Conservation (phyloP, 192 early-diverging fungal species). For the Coemansia sp. region DNA sequence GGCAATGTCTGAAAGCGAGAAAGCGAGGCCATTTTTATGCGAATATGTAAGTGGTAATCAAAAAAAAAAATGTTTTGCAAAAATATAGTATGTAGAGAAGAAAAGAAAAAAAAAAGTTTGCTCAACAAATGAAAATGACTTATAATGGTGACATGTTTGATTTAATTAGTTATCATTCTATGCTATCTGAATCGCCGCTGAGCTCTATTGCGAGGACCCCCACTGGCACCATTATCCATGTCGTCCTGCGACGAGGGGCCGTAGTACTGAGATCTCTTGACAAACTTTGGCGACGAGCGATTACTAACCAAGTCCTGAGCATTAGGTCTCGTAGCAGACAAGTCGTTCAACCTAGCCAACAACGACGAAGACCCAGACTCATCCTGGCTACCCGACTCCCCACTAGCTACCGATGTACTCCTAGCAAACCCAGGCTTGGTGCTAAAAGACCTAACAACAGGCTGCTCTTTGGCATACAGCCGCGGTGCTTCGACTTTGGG, state of each 20-base stretch:
- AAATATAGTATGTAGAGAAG: not conserved
- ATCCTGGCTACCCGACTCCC: not conserved
- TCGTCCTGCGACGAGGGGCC: constrained; percentile 24
- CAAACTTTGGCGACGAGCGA: constrained; percentile 44
- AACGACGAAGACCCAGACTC: constrained; percentile 18
- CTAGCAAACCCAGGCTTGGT: not conserved
- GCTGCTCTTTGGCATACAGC: not conserved
- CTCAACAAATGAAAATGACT: not conserved
- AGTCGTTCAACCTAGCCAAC: constrained; percentile 25
- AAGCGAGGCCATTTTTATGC: not conserved
- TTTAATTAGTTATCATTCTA: not conserved
- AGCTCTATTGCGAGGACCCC: constrained; percentile 3
- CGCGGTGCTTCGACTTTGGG: constrained; percentile 6
- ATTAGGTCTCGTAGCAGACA: constrained; percentile 27
- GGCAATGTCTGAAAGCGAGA: not conserved
- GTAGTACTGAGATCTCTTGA: constrained; percentile 48
- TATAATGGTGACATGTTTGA: not conserved
- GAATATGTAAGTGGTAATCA: not conserved
- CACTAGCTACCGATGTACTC: not conserved
- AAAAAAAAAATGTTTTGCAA: not conserved
- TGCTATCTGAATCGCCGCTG: constrained; percentile 19
- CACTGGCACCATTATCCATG: not conserved
- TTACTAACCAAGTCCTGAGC: constrained; percentile 50
- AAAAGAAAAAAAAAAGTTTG: not conserved
- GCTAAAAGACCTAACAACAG: not conserved